Base-by-base conservation (phyloP, 2,329 filamentous ascomycete genomes). In the Diplodia sapinea region DNA sequence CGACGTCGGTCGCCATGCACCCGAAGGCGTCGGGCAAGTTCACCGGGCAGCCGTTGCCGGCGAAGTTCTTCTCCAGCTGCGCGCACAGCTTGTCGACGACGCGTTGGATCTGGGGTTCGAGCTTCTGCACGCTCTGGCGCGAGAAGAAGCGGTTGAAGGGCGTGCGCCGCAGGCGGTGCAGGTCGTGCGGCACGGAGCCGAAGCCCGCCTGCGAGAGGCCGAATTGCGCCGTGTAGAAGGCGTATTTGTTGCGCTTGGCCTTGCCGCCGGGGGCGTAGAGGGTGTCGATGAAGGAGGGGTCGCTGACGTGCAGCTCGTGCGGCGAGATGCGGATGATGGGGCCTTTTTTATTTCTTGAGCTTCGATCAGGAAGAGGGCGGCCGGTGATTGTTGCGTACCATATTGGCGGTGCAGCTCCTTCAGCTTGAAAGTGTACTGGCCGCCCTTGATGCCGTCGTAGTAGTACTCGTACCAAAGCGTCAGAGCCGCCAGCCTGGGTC, bases 271-370 rank as follows among this genome's bases (percentile, higher is more conserved):
- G 26, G 3, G 62, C 67, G 63, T 79, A 79, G 23, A 79, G 70
- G 7, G 74, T 71, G 12, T 79, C 77, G 63, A 75, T 78, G 74
- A 77, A 81, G 59, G 72, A 71, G n/a, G 78, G 73, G 70, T 82
- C 80, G 51, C 76, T 73, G 69, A 82, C 78, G 65, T 82, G 81
- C 40, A 82, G 68, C 70, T 82, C 80, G 66, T 78, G 65, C 9
- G 80, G 81, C 3, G 77, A 80, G 67, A 82, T 80, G 63, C 80
- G 75, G 38, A 82, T 73, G 55, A 82, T 77, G 8, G 80, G 80
- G 13, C 79, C 79, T 79, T 38, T 38, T 33, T 33, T 13, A 7
- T 3, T 4, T 13, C 4, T 23, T 61, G 31, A 47, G 26, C 4
- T 26, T 26, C 26, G 29, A 4, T 51, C 13, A 33, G 7, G 51